Base-by-base conservation (phyloP, 371 early-diverging fungal genomes). In the Mucor plumbeus region DNA sequence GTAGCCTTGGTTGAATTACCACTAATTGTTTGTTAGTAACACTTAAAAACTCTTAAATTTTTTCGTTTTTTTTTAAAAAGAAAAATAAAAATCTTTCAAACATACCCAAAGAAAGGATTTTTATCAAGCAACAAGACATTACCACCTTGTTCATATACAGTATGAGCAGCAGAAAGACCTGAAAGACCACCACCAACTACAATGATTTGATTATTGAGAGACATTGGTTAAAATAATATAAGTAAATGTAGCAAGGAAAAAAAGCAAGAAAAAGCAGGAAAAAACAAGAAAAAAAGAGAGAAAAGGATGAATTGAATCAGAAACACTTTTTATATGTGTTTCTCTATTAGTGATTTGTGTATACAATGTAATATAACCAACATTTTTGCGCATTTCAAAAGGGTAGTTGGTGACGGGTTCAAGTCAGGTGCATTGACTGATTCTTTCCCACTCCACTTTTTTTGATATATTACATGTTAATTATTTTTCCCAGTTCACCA, bases 1-100 rank as follows among this genome's bases (percentile, higher is more conserved):
- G 98, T 96, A n/a, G 98, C 98, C 86, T 97, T 97, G 71, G 96
- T 92, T 15, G 91, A 91, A 82, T 94, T 94, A 54, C 97, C 98
- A 59, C 94, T 83, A 58, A 36, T 54, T 36, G 47, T 6, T 50
- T 10, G 26, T 50, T 8, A 50, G 50, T 50, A 50, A 50, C 50
- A 50, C 50, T 38, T 1, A 38, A 11, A 38, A 50, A 38, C 34
- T 33, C 31, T 34, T 21, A 65, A 60, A 66, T 47, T 14, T 35
- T 34, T 41, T 34, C 44, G 9, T 41, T 41, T 41, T 14, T 14
- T n/a, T n/a, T n/a, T n/a, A n/a, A n/a, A n/a, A n/a, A n/a, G n/a
- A n/a, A n/a, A n/a, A n/a, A n/a, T n/a, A n/a, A n/a, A 26, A 26
- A 26, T 26, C 26, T 38, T 38, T 38, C 38, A 5, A 15, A 44